Evolutionary conservation across 176 grass and related monocot species (phyloP).

Genomic region (Ensete ventricosum): DNA sequence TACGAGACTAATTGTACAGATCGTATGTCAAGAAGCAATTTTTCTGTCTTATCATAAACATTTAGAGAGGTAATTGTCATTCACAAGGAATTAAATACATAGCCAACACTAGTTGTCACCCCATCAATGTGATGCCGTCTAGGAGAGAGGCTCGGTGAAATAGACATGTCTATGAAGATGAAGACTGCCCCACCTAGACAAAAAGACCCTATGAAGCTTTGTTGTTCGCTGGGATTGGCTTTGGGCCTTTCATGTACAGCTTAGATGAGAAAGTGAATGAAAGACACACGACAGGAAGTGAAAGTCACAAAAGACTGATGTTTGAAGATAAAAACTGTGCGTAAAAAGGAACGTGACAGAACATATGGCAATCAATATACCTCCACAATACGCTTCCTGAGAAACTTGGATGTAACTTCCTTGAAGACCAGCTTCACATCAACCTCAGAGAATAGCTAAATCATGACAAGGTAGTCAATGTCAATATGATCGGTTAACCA

Average conservation of each 20-base stretch:
- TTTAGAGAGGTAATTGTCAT: neutral
- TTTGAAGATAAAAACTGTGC: neutral
- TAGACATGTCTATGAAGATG: too few species aligned
- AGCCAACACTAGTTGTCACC: too few species aligned
- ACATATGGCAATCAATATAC: constrained; percentile 29
- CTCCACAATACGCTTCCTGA: constrained; percentile 82
- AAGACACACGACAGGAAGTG: too few species aligned
- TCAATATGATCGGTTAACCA: neutral
- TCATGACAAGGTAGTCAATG: constrained; percentile 17
- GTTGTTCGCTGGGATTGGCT: too few species aligned
- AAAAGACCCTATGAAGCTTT: too few species aligned
- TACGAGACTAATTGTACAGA: too few species aligned
- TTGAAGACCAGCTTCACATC: constrained; percentile 99
- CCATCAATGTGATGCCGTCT: too few species aligned
- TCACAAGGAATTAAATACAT: neutral
- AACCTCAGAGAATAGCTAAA: constrained; percentile 92
- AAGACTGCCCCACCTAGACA: too few species aligned
- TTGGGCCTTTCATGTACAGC: too few species aligned
- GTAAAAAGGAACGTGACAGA: neutral
- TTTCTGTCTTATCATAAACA: neutral
- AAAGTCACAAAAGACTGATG: too few species aligned
- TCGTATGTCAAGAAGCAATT: neutral
- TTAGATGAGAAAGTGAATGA: too few species aligned
- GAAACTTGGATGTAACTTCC: constrained; percentile 88
- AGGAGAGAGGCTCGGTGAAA: too few species aligned